Base-by-base conservation (phyloP, 2,329 filamentous ascomycete genomes). In the Talaromyces sp. region DNA sequence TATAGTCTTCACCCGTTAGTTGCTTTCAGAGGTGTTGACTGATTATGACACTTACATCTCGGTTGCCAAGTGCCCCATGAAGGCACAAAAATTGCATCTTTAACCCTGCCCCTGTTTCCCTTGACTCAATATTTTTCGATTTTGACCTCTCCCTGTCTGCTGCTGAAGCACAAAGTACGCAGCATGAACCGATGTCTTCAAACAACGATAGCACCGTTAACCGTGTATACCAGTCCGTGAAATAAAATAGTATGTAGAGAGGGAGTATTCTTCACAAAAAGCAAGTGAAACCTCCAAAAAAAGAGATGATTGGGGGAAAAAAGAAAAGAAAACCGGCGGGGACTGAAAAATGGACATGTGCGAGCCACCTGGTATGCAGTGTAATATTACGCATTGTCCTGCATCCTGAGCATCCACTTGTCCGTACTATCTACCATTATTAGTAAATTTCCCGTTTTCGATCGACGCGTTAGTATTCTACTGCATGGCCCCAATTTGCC, bases 11-110 rank as follows among this genome's bases (percentile, higher is more conserved):
- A 14, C 16, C 36, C 6, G 36, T 61, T 18, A 61, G 56, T 57
- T 18, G 7, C 2, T 40, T 40, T 16, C 8, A n/a, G 36, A 7
- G 16, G 16, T n/a, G 36, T 6, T 2, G 36, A n/a, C 36, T 40
- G 16, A 40, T 7, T n/a, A 40, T 40, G 4, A 4, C 12, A 65
- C 69, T 14, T 57, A 72, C 70, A 52, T 72, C 64, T 14, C 68
- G 59, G 51, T 70, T 72, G 60, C 68, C 68, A 65, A 70, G 70
- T 50, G 68, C 67, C 53, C 70, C 70, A 52, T 71, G 70, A 40
- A 71, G 66, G 56, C 70, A 71, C 18, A 71, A 33, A 55, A 70
- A 70, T 28, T 66, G 64, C 70, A 72, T 71, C 44, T 10, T 65
- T 57, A 18, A 52, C 34, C 14, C 14, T 33, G 28, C 12, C 42